Evolutionary conservation across 2,329 filamentous ascomycete species (phyloP), one percentile per base, ranked within the genome.

Genomic region (Sporothrix pallida): DNA sequence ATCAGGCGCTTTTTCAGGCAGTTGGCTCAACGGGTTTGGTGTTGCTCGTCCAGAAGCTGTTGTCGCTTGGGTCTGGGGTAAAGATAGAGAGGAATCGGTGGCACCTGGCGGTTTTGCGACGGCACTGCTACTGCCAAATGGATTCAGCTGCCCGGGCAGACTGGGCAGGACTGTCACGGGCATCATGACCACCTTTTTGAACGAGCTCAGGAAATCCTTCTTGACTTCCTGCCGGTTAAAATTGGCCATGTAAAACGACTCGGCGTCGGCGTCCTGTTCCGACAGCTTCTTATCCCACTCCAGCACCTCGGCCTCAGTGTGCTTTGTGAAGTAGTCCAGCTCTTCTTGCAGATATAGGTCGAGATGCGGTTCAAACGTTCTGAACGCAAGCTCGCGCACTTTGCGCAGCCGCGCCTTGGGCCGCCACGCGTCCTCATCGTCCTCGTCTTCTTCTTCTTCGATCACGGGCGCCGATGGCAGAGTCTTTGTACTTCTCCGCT

Each of bases 141-240:
- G 87, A 15, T 26, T 74, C n/a, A 88, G 82, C 75, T 93, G 87
- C 46, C 87, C 87, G 2, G 91, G 81, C 76, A 92, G 88, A 65
- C 88, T 91, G 1, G 94, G 93, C 3, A 98, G 85, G 9, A 94
- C 95, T 71, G 93, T 97, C 68, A 99, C 95, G 1, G 96, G 96
- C 91, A 97, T 97, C 95, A 99, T 98, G 76, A 99, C 93, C 9
- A 99, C 96, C 82, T 98, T 98, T 80, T 94, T 98, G 86, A 99
- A 99, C 0, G 95, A 97, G 63, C 91, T 96, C 75, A 99, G 81
- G 78, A 99, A 99, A 80, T 99, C 96, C 77, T 94, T 93, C 83
- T 99, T 99, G 76, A 97, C 96, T 0, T 94, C 96, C 80, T 97
- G 94, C 37, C 96, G 89, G 80, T 95, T 98, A 79, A 98, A 90